These are phyloP conservation scores for Chrysophaeum taylorii DNA, from an alignment of 352 stramenopile species.

Conservation along the genomic window DNA sequence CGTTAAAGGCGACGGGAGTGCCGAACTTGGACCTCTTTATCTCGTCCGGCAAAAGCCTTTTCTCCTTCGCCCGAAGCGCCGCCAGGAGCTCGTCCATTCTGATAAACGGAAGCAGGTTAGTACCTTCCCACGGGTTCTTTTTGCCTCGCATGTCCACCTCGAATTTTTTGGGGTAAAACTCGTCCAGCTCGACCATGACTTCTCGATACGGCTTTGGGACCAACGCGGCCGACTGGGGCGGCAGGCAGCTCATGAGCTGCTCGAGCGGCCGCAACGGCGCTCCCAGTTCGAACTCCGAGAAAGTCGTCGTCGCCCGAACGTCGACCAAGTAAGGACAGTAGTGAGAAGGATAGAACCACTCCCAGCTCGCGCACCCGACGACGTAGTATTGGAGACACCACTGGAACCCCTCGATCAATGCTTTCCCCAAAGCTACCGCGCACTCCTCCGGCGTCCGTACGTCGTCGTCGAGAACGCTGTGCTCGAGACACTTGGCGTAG, in stretches of 20 bases:
- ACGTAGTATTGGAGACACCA: conserved; percentile 99
- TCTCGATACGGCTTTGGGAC: conserved; percentile 82
- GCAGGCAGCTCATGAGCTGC: conserved; percentile 94
- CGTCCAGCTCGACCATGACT: conserved; percentile 84
- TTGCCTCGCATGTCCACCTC: conserved; percentile 85
- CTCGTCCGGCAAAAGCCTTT: conserved; percentile 74
- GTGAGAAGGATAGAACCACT: conserved; percentile 99
- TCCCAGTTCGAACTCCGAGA: conserved; percentile 78
- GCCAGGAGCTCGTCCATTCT: conserved; percentile 75
- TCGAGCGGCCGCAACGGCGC: conserved; percentile 91
- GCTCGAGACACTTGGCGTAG: too few species aligned
- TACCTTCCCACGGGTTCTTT: conserved; percentile 94
- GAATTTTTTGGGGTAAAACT: conserved; percentile 78
- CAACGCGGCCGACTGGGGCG: conserved; percentile 75
- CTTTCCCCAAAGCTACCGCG: conserved; percentile 74
- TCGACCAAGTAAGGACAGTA: conserved; percentile 72
- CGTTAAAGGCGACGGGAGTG: background rate
- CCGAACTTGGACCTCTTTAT: conserved; percentile 66
- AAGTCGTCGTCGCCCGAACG: too few species aligned
- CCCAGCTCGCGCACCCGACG: conserved; percentile 92
- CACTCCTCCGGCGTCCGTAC: conserved; percentile 51
- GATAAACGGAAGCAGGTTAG: conserved; percentile 98
- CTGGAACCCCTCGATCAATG: conserved; percentile 94
- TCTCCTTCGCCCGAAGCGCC: conserved; percentile 78
- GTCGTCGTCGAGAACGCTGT: conserved; percentile 32